Base-by-base conservation (phyloP, 1,284 basidiomycete genomes). In the Amylostereum chailletii region DNA sequence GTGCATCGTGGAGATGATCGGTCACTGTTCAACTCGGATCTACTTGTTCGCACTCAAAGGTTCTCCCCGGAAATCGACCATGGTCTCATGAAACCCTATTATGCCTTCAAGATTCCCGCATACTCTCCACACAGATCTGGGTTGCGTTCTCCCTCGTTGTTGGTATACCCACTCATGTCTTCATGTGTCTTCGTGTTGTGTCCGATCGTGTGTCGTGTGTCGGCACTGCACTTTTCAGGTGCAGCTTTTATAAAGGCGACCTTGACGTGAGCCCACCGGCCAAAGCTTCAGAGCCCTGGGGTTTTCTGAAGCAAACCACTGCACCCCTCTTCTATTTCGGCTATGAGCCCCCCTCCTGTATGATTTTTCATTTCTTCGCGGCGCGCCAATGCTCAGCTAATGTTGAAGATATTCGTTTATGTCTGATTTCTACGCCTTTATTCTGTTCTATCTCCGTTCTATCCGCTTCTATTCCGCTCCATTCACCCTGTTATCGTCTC, bases 321-420 rank as follows among this genome's bases (percentile, higher is more conserved):
- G 19, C 19, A 19, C 19, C 26, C 19, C 19, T 40, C 44, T 46
- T 42, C 53, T 58, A 55, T 53, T 55, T 57, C 49, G 57, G 57
- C 53, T 55, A 58, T 58, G 57, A 58, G 55, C 26, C 42, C 45
- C 19, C 7, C 42, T 51, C 45, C 43, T 45, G 63, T 31, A 31
- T 46, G 52, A 47, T 52, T 43, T 38, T 44, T 43, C 54, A 29
- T 40, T 48, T 42, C 19, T 37, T 37, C 19, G 30, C 5, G 45
- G 47, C 36, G 49, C 38, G 26, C 42, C 42, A 41, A 36, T 39
- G 44, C 36, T 40, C 33, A 27, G n/a, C 42, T 48, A 34, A 31
- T n/a, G n/a, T n/a, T n/a, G n/a, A n/a, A n/a, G n/a, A n/a, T n/a
- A n/a, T n/a, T n/a, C n/a, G n/a, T n/a, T n/a, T n/a, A n/a, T n/a